Percentiles rank a stretch among this genome's conserved stretches.
phyloP scores from a whole-genome alignment of 202 grass and related monocot species.

The Bolboschoenoplectus hybrid region DNA sequence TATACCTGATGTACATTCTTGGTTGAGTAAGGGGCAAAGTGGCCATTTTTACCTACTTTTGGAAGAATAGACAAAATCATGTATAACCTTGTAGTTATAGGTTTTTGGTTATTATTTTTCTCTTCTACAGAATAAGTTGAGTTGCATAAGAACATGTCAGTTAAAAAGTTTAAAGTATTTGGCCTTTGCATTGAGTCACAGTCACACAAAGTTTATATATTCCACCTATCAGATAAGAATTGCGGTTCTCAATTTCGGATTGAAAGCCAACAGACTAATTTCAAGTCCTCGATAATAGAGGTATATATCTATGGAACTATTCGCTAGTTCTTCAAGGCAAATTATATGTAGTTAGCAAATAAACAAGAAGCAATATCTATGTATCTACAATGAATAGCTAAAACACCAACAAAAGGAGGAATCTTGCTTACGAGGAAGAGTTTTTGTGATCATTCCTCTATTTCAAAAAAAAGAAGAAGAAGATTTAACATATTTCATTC shows the following conservation, averaged over 20 bases:
- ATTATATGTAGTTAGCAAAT: not conserved
- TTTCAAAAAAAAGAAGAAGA: no score
- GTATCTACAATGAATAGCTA: not conserved
- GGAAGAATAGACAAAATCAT: constrained; percentile 11
- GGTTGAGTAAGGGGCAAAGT: constrained; percentile 35
- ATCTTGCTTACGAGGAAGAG: no score
- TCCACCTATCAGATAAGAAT: not conserved
- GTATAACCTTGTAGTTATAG: constrained; percentile 37
- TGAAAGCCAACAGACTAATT: not conserved
- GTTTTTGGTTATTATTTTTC: constrained; percentile 18
- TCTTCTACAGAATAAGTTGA: constrained; percentile 17
- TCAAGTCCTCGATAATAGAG: not conserved
- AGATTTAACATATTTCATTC: no score
- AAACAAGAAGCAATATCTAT: not conserved
- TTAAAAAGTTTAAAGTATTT: constrained; percentile 1
- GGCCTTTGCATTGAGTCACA: constrained; percentile 9
- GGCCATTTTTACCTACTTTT: constrained; percentile 2
- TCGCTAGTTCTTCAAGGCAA: not conserved
- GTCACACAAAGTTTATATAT: constrained; percentile 10
- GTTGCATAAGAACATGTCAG: constrained; percentile 14
- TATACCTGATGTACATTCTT: constrained; percentile 53
- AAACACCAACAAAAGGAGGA: not conserved
- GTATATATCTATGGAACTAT: not conserved
- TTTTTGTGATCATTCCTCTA: no score
- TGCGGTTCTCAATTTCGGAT: not conserved